These are phyloP conservation scores for Podaxis sp. DNA, from an alignment of 768 basidiomycete species.

Conservation along the genomic window DNA sequence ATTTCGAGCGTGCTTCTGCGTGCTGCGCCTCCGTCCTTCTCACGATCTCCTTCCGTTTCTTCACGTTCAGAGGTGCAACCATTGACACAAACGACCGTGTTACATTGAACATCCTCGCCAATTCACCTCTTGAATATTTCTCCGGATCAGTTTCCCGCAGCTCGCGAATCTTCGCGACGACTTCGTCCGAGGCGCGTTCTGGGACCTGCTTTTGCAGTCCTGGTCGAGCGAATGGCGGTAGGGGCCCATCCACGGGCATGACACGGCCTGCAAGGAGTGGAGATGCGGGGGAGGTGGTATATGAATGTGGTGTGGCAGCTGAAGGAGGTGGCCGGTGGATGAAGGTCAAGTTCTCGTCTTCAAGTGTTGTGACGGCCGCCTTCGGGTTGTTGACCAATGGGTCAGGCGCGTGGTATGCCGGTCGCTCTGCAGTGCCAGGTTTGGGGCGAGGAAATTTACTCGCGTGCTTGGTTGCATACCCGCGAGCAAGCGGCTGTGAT, in stretches of 20 bases:
- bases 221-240: slow-evolving; percentile 50
- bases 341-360: slow-evolving; percentile 65
- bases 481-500: slow-evolving; percentile 27
- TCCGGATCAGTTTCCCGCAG: slow-evolving; percentile 58
- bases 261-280: slow-evolving; percentile 55
- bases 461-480: slow-evolving; percentile 36
- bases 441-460: slow-evolving; percentile 43
- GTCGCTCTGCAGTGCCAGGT: slow-evolving; percentile 49
- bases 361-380: slow-evolving; percentile 47
- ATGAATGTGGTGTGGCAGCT: slow-evolving; percentile 69
- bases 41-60: slow-evolving; percentile 41
- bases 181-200: slow-evolving; percentile 46
- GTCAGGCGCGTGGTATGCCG: slow-evolving; percentile 57
- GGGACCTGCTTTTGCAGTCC: slow-evolving; percentile 30
- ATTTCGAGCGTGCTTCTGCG: slow-evolving; percentile 45
- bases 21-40: slow-evolving; percentile 46
- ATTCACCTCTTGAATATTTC: slow-evolving; percentile 56
- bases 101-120: slow-evolving; percentile 79
- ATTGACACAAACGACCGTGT: slow-evolving; percentile 64
- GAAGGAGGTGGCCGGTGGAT: slow-evolving; percentile 85
- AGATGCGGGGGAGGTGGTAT: slow-evolving; percentile 66
- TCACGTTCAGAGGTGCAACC: slow-evolving; percentile 59
- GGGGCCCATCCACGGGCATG: slow-evolving; percentile 25
- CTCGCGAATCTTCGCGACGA: slow-evolving; percentile 53
- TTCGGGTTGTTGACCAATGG: slow-evolving; percentile 53